Base-by-base conservation (phyloP, 2,329 filamentous ascomycete species). In the Phaeophleospora eucalypticola region DNA sequence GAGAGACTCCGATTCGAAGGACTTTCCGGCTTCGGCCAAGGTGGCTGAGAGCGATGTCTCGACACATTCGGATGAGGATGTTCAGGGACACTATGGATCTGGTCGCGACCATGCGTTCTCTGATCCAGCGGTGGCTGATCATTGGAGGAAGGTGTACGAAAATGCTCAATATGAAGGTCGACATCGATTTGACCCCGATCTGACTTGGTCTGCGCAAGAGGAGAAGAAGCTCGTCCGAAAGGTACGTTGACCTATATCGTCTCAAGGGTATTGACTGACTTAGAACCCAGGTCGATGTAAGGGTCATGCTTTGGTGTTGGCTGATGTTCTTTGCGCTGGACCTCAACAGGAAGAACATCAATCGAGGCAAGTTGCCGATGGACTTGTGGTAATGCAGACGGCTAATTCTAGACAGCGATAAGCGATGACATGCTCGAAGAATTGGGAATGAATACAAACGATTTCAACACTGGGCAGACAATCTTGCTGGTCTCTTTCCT, bases 61-160 rank as follows among this genome's bases (percentile, higher is more conserved):
- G n/a, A n/a, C 33, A 16, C 38, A 41, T 18, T 53, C 53, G 2
- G 46, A 40, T 10, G 51, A 54, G 19, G 40, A 52, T 15, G 48
- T 56, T 2, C 45, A 45, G n/a, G 48, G 48, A 12, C 51, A 53
- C 18, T 52, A 56, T 38, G 51, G 48, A 4, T 46, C 40, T 16
- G 52, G 24, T 29, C 24, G 24, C 24, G 24, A 29, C 7, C 56
- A 58, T 44, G 52, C 49, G 2, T 82, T 82, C 54, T 66, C 71
- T 0, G 75, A 80, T 41, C 71, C 75, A 2, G 66, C 68, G 2
- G 66, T 77, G 2, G 76, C 77, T 1, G 71, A 75, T n/a, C 71
- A 77, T 55, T 82, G 77, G 72, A 67, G 69, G 2, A 65, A 65
- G 3, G 59, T 80, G 3, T 82, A 81, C 49, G 77, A 81, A 51